A percentile compares a stretch with the other conserved stretches of the same genome.
Evolutionary conservation across 2,329 filamentous ascomycete genomes (phyloP).

Genomic region (Neurospora sp.): DNA sequence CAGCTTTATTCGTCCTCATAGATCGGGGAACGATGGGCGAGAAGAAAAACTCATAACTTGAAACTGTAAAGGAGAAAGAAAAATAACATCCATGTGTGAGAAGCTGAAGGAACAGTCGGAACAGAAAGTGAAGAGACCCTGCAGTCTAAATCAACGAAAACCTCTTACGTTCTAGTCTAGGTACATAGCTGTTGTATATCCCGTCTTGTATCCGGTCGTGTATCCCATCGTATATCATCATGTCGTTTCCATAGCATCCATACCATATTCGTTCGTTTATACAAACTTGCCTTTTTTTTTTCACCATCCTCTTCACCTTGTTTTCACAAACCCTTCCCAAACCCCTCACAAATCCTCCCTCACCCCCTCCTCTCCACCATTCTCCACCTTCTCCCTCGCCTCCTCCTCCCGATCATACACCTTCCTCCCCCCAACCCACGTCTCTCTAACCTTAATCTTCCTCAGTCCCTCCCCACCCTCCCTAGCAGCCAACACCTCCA

Average conservation of each 20-base stretch:
- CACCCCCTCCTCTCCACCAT: not conserved
- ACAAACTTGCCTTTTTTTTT: not conserved
- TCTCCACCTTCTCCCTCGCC: not conserved
- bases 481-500: constrained; percentile 27
- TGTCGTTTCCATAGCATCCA: not conserved
- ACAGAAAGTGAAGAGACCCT: not conserved
- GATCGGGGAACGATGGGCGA: not conserved
- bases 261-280: not conserved
- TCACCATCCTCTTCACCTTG: not conserved
- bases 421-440: constrained; percentile 53
- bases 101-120: not conserved
- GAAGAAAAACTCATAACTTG: not conserved
- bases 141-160: not conserved
- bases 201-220: not conserved
- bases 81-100: no score
- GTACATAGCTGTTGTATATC: not conserved
- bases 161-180: not conserved
- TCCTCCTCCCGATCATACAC: constrained; percentile 31
- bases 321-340: not conserved
- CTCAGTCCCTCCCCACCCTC: constrained; percentile 43
- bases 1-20: not conserved
- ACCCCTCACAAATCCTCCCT: constrained; percentile 6
- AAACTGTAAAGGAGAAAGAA: not conserved
- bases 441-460: constrained; percentile 49
- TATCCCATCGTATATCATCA: not conserved